Evolutionary conservation across 1,139 yeast species (phyloP), one percentile per base, ranked within the genome.

Genomic region (Hyphopichia pseudoburtonii): DNA sequence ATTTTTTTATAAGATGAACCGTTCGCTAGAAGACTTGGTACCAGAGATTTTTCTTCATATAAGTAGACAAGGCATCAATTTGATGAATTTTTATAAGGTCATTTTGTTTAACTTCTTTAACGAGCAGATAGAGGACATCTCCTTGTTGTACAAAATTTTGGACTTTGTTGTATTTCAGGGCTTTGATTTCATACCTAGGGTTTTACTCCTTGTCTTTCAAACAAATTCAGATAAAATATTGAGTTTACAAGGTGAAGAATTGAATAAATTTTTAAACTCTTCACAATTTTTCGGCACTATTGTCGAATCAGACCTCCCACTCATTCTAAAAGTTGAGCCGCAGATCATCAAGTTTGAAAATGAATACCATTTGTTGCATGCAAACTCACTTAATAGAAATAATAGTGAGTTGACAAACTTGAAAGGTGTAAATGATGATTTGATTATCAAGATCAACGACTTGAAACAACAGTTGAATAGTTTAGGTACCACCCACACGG

Each of bases 121-220:
- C 14, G 51, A 42, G 10, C 41, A 42, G 26, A 50, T 56, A 17
- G 39, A 39, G 3, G 45, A 43, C 15, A 33, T 35, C 2, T 35
- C 34, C 3, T 37, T 41, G 10, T 38, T 50, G 21, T 38, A 56
- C 17, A 47, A 45, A 32, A 40, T 66, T 2, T 48, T 70, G 28
- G 77, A 71, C 44, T 60, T 67, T 34, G 48, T 69, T 10, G 52
- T 70, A 10, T 59, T 71, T 38, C 73, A 70, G 48, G 77, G 77
- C 4, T 61, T 65, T 42, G 69, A 63, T 42, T 63, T 63, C 38
- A 43, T 70, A 10, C 48, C 62, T 10, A 52, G 72, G 12, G 40
- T 67, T 23, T 45, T 64, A 7, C 52, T 60, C 2, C 56, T 57
- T 41, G 39, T 54, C 2, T 62, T 66, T 37, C 34, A 39, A 4